These are phyloP conservation scores for Dioszegia hungarica DNA, from an alignment of 768 basidiomycete species.

Conservation along the genomic window DNA sequence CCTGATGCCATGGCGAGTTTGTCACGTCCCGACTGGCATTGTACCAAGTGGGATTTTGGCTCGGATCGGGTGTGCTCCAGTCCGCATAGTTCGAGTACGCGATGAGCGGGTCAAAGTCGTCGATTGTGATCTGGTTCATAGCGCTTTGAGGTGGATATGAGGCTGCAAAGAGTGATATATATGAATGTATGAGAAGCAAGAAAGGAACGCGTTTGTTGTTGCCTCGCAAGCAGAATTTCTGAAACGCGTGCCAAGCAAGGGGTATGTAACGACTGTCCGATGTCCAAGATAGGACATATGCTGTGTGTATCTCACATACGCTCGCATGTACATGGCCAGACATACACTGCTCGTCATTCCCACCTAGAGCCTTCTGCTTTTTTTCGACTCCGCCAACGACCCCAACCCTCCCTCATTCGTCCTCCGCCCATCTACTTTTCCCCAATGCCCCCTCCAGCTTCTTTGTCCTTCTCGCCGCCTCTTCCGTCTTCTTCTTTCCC, in stretches of 20 bases:
- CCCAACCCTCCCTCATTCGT: too few species aligned
- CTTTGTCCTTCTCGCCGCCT: conserved; percentile 19
- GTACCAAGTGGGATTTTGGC: conserved; percentile 40
- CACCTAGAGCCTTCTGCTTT: too few species aligned
- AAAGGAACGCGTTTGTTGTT: too few species aligned
- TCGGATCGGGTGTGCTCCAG: conserved; percentile 48
- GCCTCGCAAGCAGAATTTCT: not conserved
- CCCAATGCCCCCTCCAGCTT: conserved; percentile 29
- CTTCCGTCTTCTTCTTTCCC: conserved; percentile 4
- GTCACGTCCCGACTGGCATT: conserved; percentile 29
- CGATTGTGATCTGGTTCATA: conserved; percentile 32
- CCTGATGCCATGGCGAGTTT: conserved; percentile 43
- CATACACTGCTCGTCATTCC: not conserved
- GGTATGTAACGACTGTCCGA: too few species aligned
- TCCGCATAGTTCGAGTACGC: conserved; percentile 28
- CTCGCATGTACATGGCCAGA: too few species aligned
- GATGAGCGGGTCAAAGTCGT: conserved; percentile 49
- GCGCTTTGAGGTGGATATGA: not conserved
- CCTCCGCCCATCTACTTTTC: conserved; percentile 21
- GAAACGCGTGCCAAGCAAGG: too few species aligned
- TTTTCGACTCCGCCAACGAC: too few species aligned
- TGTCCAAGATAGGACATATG: too few species aligned
- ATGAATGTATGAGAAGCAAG: not conserved
- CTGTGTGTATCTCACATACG: too few species aligned
- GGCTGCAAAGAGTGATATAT: not conserved